Evolutionary conservation across 768 basidiomycete species (phyloP).

Genomic region (Leccinellum luteum): DNA sequence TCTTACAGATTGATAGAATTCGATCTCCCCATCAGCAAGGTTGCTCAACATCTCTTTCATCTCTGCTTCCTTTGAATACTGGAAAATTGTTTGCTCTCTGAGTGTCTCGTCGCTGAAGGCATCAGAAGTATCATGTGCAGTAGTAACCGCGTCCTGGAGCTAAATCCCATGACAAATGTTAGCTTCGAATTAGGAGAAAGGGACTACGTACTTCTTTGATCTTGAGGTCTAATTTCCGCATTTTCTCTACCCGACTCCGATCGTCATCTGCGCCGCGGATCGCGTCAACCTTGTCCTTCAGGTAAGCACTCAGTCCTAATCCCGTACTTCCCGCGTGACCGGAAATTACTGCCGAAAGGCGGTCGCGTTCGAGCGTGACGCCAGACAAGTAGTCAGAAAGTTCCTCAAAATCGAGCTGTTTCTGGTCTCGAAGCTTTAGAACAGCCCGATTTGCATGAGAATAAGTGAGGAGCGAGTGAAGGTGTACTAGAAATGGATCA

Average conservation of each 20-base stretch:
- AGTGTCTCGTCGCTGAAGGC: slow-evolving; percentile 96
- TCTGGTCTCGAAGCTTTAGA: slow-evolving; percentile 93
- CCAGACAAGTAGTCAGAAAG: slow-evolving; percentile 91
- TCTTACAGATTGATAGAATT: slow-evolving; percentile 82
- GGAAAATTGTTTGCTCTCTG: slow-evolving; percentile 87
- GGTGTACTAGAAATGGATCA: slow-evolving; percentile 86
- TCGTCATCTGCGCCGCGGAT: slow-evolving; percentile 93
- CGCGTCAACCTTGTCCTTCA: slow-evolving; percentile 90
- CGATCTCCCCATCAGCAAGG: slow-evolving; percentile 92
- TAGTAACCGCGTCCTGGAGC: slow-evolving; percentile 96
- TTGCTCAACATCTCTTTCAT: slow-evolving; percentile 94
- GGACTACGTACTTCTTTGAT: slow-evolving; percentile 79
- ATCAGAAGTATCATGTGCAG: slow-evolving; percentile 92
- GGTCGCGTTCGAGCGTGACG: slow-evolving; percentile 90
- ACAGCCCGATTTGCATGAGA: slow-evolving; percentile 92
- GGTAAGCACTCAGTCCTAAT: slow-evolving; percentile 81
- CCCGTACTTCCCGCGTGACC: slow-evolving; percentile 87
- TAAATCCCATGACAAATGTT: slow-evolving; percentile 31
- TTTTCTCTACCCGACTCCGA: slow-evolving; percentile 86
- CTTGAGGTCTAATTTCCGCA: slow-evolving; percentile 87
- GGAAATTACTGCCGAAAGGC: slow-evolving; percentile 83
- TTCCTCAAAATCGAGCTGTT: slow-evolving; percentile 98
- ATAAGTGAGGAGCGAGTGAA: slow-evolving; percentile 92
- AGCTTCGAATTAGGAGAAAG: neutral
- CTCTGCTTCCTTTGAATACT: slow-evolving; percentile 86